Base-by-base conservation (phyloP, 1,284 basidiomycete genomes). In the Ceratobasidium theobromae region DNA sequence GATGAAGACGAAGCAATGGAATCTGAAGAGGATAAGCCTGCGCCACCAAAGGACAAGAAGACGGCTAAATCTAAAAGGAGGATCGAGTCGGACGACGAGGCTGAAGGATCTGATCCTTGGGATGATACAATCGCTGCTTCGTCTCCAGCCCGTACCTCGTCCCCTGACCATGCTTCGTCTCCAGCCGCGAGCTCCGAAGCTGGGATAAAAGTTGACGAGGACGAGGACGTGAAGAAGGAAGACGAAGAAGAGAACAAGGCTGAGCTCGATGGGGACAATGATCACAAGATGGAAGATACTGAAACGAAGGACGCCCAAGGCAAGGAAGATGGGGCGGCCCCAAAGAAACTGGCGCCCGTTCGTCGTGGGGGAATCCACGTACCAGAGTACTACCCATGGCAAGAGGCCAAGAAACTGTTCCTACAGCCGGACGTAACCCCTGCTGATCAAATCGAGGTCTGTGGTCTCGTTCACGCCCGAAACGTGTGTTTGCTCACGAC, bases 371-470 rank as follows among this genome's bases (percentile, higher is more conserved):
- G 91, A 1, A 79, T 94, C 65, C 79, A 82, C 40, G 82, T 98
- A 32, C 96, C 96, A 0, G 95, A 97, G 57, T 86, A 94, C 68
- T 99, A 95, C 95, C 94, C 93, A 30, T 98, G 93, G 89, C 86
- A 96, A 75, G 91, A 94, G 70, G 97, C 96, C 28, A 94, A 95
- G 77, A 83, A 88, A 75, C 76, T 99, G 40, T 99, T 99, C 74
- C 77, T 88, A 75, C 84, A 88, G 43, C 97, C 96, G 1, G 93
- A 97, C 69, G 95, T 98, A 11, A 80, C 86, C 8, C 89, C 93
- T 49, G 91, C 92, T 1, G 86, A 89, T 53, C 83, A 97, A 71
- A 75, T 98, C n/a, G 91, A 97, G 77, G 93, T 95, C 70, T 52
- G 79, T 75, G 5, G 53, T 1, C 1, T 35, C 16, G 3, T 23